Evolutionary conservation across 768 basidiomycete genomes (phyloP), one percentile per base, ranked within the genome.

Genomic region (Xanthoconium stramineum): DNA sequence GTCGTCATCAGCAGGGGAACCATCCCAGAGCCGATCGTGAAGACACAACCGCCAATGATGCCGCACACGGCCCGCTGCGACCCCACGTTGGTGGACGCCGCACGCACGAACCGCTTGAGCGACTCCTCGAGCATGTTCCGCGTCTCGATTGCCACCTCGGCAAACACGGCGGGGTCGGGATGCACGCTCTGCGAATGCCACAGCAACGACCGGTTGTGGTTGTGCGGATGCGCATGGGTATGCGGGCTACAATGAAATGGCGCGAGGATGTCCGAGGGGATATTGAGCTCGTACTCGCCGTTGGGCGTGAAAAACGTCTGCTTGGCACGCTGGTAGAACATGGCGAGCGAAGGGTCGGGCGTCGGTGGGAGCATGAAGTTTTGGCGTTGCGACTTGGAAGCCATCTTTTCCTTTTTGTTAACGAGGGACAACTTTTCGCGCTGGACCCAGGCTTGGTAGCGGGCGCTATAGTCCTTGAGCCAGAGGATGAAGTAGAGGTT

Each of bases 401-500:
- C 19, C 71, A 71, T 14, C 69, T 72, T 52, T 69, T 70, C 78
- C 76, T 81, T 79, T 75, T 55, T 77, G 74, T 29, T 68, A 33
- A 55, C 12, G 52, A 60, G 60, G 35, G 64, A 50, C 35, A 46
- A 39, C 42, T 69, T 67, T 55, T 69, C 69, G 59, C 68, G 69
- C 13, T 65, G 68, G 0, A 61, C 64, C 80, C 80, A 81, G 0
- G 65, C 67, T 3, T 71, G 67, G 62, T 81, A 80, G 30, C 77
- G 76, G 2, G 67, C 61, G 12, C 80, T 84, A 62, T 91, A 91
- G 61, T 91, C 89, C 58, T 82, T 82, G 32, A 91, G 75, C 89
- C 89, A 91, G 48, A 91, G 81, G n/a, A 81, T 79, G 65, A 91
- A 91, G 64, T 91, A 91, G 80, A 92, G 78, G 65, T 91, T 91